These are phyloP conservation scores for Diospyros lotus DNA, from an alignment of 148 eudicot species.

Conservation along the genomic window DNA sequence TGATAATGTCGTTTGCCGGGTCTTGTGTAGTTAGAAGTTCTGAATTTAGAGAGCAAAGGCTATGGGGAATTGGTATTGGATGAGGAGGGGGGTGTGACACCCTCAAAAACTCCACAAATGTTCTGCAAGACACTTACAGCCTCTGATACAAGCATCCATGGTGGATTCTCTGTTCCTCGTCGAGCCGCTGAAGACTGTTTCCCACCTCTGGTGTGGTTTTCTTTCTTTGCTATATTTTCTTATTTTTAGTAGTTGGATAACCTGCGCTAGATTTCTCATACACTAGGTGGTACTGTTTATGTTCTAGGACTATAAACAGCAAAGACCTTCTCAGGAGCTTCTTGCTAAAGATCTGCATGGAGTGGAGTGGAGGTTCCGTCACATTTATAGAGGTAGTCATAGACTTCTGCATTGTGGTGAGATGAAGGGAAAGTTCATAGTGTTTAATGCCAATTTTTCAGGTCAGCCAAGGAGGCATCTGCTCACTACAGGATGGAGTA, in stretches of 20 bases:
- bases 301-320: slow-evolving; percentile 69
- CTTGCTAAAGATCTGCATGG: slow-evolving; percentile 80
- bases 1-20: slow-evolving; percentile 2
- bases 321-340: slow-evolving; percentile 86
- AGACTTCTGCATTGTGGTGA: background rate
- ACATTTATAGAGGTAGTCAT: slow-evolving; percentile 70
- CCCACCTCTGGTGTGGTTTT: slow-evolving; percentile 62
- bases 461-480: slow-evolving; percentile 96
- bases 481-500: slow-evolving; percentile 93
- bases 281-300: slow-evolving; percentile 1
- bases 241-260: background rate
- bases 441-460: slow-evolving; percentile 15
- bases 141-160: slow-evolving; percentile 88
- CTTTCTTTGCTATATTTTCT: background rate
- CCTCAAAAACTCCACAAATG: slow-evolving; percentile 80
- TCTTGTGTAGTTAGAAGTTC: slow-evolving; percentile 34
- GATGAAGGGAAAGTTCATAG: background rate
- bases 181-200: slow-evolving; percentile 97
- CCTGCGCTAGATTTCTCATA: background rate
- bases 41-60: slow-evolving; percentile 42
- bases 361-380: slow-evolving; percentile 80
- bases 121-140: slow-evolving; percentile 91
- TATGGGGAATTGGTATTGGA: slow-evolving; percentile 40
- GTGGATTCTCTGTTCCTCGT: slow-evolving; percentile 96
- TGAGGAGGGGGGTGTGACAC: slow-evolving; percentile 34